Conservation (phyloP, 352 stramenopile genomes). For the Globisporangium perplexum region DNA sequence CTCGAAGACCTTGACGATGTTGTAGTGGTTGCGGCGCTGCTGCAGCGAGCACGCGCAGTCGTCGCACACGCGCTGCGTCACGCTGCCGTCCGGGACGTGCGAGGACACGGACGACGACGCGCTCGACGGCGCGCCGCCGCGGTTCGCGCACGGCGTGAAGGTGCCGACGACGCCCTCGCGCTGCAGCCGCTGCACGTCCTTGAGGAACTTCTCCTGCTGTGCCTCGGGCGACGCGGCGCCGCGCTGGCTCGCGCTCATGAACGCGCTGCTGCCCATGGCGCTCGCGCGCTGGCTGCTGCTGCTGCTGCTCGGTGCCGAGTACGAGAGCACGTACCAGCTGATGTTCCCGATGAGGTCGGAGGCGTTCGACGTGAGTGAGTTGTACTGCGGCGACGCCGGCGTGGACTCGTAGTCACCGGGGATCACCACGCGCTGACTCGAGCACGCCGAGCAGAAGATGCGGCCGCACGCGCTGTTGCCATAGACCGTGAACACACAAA, state of each 20-base stretch:
- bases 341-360: conserved; percentile 78
- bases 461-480: conserved; percentile 51
- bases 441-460: conserved; percentile 79
- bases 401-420: conserved; percentile 73
- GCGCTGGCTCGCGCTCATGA: conserved; percentile 24
- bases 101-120: conserved; percentile 33
- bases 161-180: conserved; percentile 57
- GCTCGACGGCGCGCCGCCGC: conserved; percentile 19
- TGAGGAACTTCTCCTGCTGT: conserved; percentile 64
- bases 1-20: conserved; percentile 82
- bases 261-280: conserved; percentile 9
- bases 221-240: conserved; percentile 24
- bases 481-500: too few relatives aligned
- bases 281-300: not conserved
- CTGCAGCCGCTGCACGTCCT: conserved; percentile 64
- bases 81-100: conserved; percentile 57
- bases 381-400: conserved; percentile 52
- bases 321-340: conserved; percentile 75
- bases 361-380: conserved; percentile 64
- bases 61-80: conserved; percentile 79
- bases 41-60: conserved; percentile 75
- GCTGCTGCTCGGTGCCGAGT: conserved; percentile 25
- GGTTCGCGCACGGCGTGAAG: conserved; percentile 58
- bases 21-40: conserved; percentile 81
- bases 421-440: conserved; percentile 80